A percentile compares a stretch with the other conserved stretches of the same genome.
Conservation (phyloP, 2,329 filamentous ascomycete genomes). For the Ceratocystis variospora region DNA sequence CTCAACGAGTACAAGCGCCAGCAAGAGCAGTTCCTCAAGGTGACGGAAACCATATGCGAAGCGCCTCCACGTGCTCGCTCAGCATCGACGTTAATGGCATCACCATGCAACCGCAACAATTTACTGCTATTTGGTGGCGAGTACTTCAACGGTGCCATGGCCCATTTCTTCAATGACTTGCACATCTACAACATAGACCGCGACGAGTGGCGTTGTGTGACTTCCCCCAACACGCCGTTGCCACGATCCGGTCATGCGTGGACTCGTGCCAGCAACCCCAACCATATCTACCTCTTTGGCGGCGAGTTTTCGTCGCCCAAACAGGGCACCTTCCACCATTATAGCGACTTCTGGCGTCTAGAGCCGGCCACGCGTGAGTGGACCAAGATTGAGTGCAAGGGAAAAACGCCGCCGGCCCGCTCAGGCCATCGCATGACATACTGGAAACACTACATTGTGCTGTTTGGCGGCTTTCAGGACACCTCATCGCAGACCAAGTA, state of each 20-base stretch:
- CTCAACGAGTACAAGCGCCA: constrained; percentile 84
- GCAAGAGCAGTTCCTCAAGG: constrained; percentile 86
- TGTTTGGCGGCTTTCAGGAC: constrained; percentile 96
- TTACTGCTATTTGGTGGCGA: constrained; percentile 88
- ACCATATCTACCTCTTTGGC: constrained; percentile 81
- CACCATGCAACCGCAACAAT: constrained; percentile 74
- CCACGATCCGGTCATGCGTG: constrained; percentile 89
- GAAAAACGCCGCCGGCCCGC: constrained; percentile 66
- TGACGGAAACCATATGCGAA: constrained; percentile 64
- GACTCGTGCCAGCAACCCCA: constrained; percentile 75
- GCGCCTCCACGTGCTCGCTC: constrained; percentile 64
- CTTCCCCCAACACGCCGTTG: constrained; percentile 78
- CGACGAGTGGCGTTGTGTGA: constrained; percentile 83
- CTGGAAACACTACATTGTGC: constrained; percentile 90
- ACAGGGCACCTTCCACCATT: constrained; percentile 97
- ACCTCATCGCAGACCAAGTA: constrained; percentile 93
- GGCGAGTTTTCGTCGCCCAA: constrained; percentile 95
- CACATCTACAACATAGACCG: constrained; percentile 63
- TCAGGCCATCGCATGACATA: constrained; percentile 94
- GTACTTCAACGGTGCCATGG: constrained; percentile 83
- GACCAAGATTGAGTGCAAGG: constrained; percentile 70
- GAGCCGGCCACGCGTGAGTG: constrained; percentile 78
- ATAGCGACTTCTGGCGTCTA: constrained; percentile 94
- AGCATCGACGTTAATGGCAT: constrained; percentile 70
- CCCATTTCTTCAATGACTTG: constrained; percentile 55